Percentiles rank a stretch among this genome's conserved stretches.
Conservation (phyloP, 495 filamentous ascomycete species). For the Clavariopsis aquatica region DNA sequence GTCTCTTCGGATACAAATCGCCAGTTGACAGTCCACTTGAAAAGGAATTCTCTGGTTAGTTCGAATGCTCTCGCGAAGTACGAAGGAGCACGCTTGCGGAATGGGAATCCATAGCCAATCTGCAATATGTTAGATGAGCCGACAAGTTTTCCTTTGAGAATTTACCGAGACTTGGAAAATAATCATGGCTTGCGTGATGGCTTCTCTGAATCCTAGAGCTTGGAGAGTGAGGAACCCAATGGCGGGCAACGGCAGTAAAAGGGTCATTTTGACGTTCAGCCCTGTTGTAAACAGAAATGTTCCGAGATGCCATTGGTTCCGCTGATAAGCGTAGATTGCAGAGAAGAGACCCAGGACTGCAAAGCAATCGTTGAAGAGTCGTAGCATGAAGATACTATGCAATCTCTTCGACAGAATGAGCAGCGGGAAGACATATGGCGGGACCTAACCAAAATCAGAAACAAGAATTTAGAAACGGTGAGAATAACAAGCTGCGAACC, state of each 20-base stretch:
- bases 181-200: slow-evolving; percentile 65
- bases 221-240: slow-evolving; percentile 73
- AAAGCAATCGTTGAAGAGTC: slow-evolving; percentile 94
- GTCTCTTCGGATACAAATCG: slow-evolving; percentile 79
- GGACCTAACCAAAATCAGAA: slow-evolving; percentile 57
- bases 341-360: slow-evolving; percentile 78
- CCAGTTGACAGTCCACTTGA: slow-evolving; percentile 99
- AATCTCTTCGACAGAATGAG: slow-evolving; percentile 87
- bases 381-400: slow-evolving; percentile 88
- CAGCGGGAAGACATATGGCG: slow-evolving; percentile 84
- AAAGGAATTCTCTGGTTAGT: slow-evolving; percentile 83
- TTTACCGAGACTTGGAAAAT: slow-evolving; percentile 73
- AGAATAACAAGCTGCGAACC: slow-evolving; percentile 49
- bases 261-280: slow-evolving; percentile 89
- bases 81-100: slow-evolving; percentile 67
- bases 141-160: slow-evolving; percentile 9
- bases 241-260: slow-evolving; percentile 78
- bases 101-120: slow-evolving; percentile 71
- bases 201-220: slow-evolving; percentile 61
- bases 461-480: neutral
- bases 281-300: slow-evolving; percentile 73
- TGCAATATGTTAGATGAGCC: slow-evolving; percentile 36
- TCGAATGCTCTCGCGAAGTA: slow-evolving; percentile 86
- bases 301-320: slow-evolving; percentile 67
- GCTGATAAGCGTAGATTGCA: slow-evolving; percentile 75